Conservation (phyloP, 768 basidiomycete species). For the Suillus hirtellus region DNA sequence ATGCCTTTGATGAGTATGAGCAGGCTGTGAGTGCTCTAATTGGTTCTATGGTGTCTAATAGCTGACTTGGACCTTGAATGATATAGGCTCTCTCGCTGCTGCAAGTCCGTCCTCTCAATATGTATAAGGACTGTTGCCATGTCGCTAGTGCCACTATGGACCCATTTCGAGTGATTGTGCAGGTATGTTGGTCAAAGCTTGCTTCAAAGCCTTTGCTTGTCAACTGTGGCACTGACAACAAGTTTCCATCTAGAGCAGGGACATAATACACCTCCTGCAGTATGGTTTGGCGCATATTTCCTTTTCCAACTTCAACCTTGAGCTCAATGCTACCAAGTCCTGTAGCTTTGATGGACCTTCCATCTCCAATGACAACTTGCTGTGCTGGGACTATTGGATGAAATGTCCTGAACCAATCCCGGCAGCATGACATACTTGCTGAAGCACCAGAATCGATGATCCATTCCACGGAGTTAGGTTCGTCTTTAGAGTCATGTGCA, state of each 20-base stretch:
- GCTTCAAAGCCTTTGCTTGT: no score
- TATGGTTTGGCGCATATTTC: no score
- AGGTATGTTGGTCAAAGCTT: neutral
- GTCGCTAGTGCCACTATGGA: neutral
- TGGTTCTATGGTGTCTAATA: neutral
- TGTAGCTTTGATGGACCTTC: no score
- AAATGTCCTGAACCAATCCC: slow-evolving; percentile 11
- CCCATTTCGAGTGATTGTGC: neutral
- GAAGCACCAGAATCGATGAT: slow-evolving; percentile 9
- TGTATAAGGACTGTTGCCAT: slow-evolving; percentile 8
- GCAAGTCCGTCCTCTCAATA: neutral
- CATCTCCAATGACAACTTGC: no score
- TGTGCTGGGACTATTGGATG: neutral
- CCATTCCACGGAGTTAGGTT: neutral
- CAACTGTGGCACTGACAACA: no score
- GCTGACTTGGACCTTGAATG: neutral
- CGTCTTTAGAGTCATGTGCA: neutral
- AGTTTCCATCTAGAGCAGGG: no score
- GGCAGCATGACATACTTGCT: slow-evolving; percentile 1
- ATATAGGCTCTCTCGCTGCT: neutral
- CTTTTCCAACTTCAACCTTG: no score
- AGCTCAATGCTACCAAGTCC: no score
- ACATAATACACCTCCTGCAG: no score
- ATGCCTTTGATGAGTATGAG: neutral
- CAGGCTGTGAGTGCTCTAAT: neutral